Evolutionary conservation across 192 early-diverging fungal genomes (phyloP).

Genomic region (Irineochytrium annulatum): DNA sequence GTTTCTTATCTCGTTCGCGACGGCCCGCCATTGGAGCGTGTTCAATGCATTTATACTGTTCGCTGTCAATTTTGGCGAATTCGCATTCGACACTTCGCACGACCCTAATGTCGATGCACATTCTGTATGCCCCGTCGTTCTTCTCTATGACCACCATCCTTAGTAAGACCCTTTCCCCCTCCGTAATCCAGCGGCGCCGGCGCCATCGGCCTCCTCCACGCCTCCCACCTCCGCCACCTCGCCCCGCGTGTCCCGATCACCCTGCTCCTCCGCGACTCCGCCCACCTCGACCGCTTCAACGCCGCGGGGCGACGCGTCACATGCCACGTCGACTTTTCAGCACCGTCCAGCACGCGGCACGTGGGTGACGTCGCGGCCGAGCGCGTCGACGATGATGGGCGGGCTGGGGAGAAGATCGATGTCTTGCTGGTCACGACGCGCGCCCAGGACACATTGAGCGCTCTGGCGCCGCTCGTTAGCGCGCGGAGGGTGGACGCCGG

Average conservation of each 20-base stretch:
- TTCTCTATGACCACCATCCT: not conserved
- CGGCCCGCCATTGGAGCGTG: no score
- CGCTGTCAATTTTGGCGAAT: no score
- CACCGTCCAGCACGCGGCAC: not conserved
- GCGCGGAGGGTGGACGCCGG: not conserved
- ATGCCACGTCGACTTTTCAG: not conserved
- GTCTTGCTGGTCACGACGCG: slow-evolving; percentile 12
- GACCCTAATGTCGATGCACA: no score
- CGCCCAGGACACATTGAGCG: slow-evolving; percentile 1
- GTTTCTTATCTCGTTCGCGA: no score
- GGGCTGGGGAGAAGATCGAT: not conserved
- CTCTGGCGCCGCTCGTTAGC: slow-evolving; percentile 3
- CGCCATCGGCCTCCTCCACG: not conserved
- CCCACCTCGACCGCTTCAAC: not conserved
- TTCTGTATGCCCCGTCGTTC: not conserved
- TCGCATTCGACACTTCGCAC: no score
- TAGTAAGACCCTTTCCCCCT: not conserved
- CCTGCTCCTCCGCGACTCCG: not conserved
- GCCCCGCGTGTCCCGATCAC: not conserved
- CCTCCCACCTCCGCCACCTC: not conserved
- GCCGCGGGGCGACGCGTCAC: not conserved
- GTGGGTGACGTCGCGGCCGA: not conserved
- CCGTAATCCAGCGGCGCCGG: slow-evolving; percentile 1
- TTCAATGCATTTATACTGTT: no score
- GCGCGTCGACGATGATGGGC: not conserved